Conservation (phyloP, 768 basidiomycete genomes). For the Lactarius tabidus region DNA sequence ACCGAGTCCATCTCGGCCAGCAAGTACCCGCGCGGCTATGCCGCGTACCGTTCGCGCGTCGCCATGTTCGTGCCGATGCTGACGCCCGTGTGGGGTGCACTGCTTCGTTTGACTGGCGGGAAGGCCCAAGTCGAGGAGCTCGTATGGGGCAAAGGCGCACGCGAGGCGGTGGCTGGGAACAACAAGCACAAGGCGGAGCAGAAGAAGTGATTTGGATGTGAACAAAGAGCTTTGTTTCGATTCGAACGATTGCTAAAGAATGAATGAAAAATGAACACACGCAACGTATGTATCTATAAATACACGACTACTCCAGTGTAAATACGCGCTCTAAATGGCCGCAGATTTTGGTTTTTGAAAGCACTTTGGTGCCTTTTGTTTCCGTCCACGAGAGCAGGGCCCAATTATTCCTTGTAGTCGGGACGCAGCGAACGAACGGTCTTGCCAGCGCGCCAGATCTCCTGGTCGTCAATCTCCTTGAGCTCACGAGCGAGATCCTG, state of each 20-base stretch:
- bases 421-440: slow-evolving; percentile 85
- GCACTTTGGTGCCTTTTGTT: not conserved
- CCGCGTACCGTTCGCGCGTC: slow-evolving; percentile 70
- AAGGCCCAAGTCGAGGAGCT: slow-evolving; percentile 38
- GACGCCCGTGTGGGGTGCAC: slow-evolving; percentile 43
- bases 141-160: slow-evolving; percentile 38
- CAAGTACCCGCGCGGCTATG: slow-evolving; percentile 73
- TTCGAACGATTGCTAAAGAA: not conserved
- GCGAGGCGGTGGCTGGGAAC: slow-evolving; percentile 26
- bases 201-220: not conserved
- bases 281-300: not conserved
- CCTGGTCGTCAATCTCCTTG: slow-evolving; percentile 93
- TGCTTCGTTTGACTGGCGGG: slow-evolving; percentile 38
- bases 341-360: not conserved
- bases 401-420: slow-evolving; percentile 53
- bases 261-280: not conserved
- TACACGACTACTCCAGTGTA: slow-evolving; percentile 8
- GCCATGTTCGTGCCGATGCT: slow-evolving; percentile 66
- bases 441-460: slow-evolving; percentile 99
- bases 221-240: not conserved
- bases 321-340: slow-evolving; percentile 3
- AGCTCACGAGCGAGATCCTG: slow-evolving; percentile 90
- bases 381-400: not conserved
- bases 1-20: slow-evolving; percentile 73
- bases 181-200: slow-evolving; percentile 29